Percentiles rank a stretch among this genome's conserved stretches.
Evolutionary conservation across 1,139 yeast genomes (phyloP).

Genomic region (Casaregolazyma lundiana): DNA sequence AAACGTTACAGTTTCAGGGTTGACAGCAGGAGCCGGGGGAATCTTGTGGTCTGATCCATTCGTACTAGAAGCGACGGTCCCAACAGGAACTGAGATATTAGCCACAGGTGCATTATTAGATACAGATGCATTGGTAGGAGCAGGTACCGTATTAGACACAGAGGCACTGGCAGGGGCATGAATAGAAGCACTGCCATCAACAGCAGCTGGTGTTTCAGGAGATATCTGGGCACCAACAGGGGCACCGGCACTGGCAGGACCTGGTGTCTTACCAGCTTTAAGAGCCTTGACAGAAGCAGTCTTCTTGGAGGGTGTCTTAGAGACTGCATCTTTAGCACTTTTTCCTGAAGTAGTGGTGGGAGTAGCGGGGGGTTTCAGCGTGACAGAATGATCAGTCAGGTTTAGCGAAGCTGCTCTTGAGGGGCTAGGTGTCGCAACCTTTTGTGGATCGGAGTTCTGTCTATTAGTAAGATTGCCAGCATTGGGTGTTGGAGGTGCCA

Average conservation of each 20-base stretch:
- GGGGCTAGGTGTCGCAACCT: conserved; percentile 18
- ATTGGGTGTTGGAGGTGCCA: conserved; percentile 14
- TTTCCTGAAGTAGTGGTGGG: too few species aligned
- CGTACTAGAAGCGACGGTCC: too few species aligned
- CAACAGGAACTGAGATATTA: background rate
- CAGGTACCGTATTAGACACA: background rate
- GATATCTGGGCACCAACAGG: too few species aligned
- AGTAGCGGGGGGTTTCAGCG: conserved; percentile 12
- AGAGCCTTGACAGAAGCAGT: background rate
- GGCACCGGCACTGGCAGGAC: background rate
- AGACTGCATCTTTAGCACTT: conserved; percentile 6
- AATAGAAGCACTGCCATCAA: conserved; percentile 1
- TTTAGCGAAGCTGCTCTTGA: conserved; percentile 13
- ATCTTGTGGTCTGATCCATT: too few species aligned
- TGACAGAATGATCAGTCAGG: conserved; percentile 9
- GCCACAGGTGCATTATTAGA: background rate
- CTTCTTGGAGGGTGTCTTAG: too few species aligned
- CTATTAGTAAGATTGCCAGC: background rate
- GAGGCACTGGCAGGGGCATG: conserved; percentile 1
- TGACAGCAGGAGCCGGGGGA: too few species aligned
- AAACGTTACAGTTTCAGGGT: too few species aligned
- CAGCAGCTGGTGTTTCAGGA: conserved; percentile 6
- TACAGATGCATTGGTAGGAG: too few species aligned
- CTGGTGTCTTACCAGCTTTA: background rate
- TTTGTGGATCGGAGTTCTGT: conserved; percentile 16